Base-by-base conservation (phyloP, 2,329 filamentous ascomycete genomes). In the Amesomyces nigricolor region DNA sequence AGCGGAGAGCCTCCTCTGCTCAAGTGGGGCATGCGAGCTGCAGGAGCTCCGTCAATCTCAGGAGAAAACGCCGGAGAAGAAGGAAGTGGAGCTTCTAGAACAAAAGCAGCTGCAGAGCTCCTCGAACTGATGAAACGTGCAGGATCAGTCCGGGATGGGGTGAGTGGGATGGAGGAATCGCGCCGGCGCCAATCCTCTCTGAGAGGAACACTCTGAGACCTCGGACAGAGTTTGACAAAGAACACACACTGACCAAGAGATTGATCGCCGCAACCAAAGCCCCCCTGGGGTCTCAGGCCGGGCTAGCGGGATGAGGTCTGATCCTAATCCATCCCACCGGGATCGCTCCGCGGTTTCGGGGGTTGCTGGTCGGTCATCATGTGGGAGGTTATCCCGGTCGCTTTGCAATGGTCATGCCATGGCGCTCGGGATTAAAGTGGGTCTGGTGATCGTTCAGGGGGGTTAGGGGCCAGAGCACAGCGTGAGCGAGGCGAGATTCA, bases 281-380 rank as follows among this genome's bases (percentile, higher is more conserved):
- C 22, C 22, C 22, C 22, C 22, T 26, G 4, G 5, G 22, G 38
- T 42, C 32, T 43, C 30, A 51, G 32, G 44, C 49, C 22, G 26
- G 43, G 14, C 17, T 22, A 30, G 29, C 17, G 22, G 43, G 19
- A 26, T 22, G 29, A 22, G 22, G 29, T 45, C 11, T 35, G 44
- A 57, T 30, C 47, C 11, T 35, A 45, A 57, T 19, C 54, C 56
- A 58, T 51, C 45, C 53, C 48, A 56, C 58, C 58, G 58, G 58
- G 54, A 58, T 42, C 51, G 30, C 48, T 61, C 58, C 58, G 59
- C 58, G 51, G 53, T 30, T 38, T 14, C 8, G 46, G 29, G 42
- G 17, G n/a, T 26, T 35, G 17, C 30, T 8, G 40, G 44, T 13
- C 37, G 32, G 40, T 57, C 39, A 46, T 35, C 32, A 35, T 35